phyloP scores from a whole-genome alignment of 2,329 filamentous ascomycete species.

The Monosporascus ibericus region DNA sequence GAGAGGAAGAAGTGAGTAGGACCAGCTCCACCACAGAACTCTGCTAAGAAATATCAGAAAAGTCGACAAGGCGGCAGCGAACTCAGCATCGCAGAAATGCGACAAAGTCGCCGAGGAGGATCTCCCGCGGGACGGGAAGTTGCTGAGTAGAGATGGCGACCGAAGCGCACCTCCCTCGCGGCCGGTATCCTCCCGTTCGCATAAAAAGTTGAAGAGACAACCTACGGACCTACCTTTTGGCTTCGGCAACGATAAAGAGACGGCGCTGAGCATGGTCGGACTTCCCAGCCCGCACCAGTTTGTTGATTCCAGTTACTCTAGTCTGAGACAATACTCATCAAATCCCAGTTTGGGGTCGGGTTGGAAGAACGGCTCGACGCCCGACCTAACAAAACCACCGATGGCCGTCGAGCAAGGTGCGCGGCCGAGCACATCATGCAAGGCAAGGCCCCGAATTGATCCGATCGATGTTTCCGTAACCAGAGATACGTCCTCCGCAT shows the following conservation, averaged over 20 bases:
- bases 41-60: slow-evolving; percentile 18
- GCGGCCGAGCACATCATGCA: slow-evolving; percentile 27
- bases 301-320: slow-evolving; percentile 13
- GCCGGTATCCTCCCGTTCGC: slow-evolving; percentile 35
- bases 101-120: slow-evolving; percentile 7
- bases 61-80: slow-evolving; percentile 25
- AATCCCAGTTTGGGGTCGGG: slow-evolving; percentile 25
- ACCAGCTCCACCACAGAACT: slow-evolving; percentile 6
- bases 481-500: slow-evolving; percentile 21
- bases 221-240: slow-evolving; percentile 19
- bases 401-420: slow-evolving; percentile 24
- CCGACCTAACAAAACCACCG: slow-evolving; percentile 28
- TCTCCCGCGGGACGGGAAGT: slow-evolving; percentile 2
- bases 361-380: slow-evolving; percentile 28
- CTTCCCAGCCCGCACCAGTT: slow-evolving; percentile 23
- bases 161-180: slow-evolving; percentile 18
- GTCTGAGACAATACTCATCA: slow-evolving; percentile 22
- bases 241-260: slow-evolving; percentile 30
- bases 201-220: slow-evolving; percentile 16
- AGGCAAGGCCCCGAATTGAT: slow-evolving; percentile 36
- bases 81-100: slow-evolving; percentile 17
- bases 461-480: slow-evolving; percentile 42
- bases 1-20: slow-evolving; percentile 52
- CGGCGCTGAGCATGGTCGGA: slow-evolving; percentile 40
- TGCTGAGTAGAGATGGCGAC: slow-evolving; percentile 8